phyloP scores from a whole-genome alignment of 768 basidiomycete species.

The Naganishia friedmannii region DNA sequence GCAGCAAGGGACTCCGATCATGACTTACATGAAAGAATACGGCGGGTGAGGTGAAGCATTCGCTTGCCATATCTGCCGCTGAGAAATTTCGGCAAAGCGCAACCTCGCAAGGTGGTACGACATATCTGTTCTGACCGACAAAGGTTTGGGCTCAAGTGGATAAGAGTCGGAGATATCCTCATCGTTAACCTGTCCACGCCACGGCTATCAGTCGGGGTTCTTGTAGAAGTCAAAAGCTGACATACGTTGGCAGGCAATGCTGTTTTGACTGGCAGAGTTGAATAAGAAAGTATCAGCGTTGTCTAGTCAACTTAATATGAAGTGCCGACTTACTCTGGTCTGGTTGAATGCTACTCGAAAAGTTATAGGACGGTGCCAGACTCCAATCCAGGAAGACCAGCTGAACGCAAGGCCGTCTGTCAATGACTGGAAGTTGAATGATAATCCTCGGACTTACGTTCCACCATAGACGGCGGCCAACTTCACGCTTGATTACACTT shows the following conservation, averaged over 20 bases:
- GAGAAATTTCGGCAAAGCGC: slow-evolving; percentile 48
- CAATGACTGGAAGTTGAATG: not conserved
- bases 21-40: slow-evolving; percentile 49
- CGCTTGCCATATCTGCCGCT: slow-evolving; percentile 52
- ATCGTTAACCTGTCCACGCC: slow-evolving; percentile 41
- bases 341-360: slow-evolving; percentile 48
- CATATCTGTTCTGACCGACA: slow-evolving; percentile 45
- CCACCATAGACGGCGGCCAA: slow-evolving; percentile 52
- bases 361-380: slow-evolving; percentile 50
- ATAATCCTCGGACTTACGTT: slow-evolving; percentile 30
- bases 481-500: slow-evolving; percentile 50
- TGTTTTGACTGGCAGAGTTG: slow-evolving; percentile 46
- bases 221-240: not conserved
- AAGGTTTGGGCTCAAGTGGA: slow-evolving; percentile 43
- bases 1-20: not conserved
- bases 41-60: slow-evolving; percentile 49
- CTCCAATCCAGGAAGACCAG: slow-evolving; percentile 52
- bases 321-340: slow-evolving; percentile 48
- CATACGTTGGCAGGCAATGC: slow-evolving; percentile 48
- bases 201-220: not conserved
- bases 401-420: not conserved
- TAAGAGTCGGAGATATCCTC: slow-evolving; percentile 50
- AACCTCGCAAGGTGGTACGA: slow-evolving; percentile 51
- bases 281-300: not conserved
- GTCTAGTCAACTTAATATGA: not conserved